These are phyloP conservation scores for Nannizzia gypsea DNA, from an alignment of 2,329 filamentous ascomycete species.

Conservation along the genomic window DNA sequence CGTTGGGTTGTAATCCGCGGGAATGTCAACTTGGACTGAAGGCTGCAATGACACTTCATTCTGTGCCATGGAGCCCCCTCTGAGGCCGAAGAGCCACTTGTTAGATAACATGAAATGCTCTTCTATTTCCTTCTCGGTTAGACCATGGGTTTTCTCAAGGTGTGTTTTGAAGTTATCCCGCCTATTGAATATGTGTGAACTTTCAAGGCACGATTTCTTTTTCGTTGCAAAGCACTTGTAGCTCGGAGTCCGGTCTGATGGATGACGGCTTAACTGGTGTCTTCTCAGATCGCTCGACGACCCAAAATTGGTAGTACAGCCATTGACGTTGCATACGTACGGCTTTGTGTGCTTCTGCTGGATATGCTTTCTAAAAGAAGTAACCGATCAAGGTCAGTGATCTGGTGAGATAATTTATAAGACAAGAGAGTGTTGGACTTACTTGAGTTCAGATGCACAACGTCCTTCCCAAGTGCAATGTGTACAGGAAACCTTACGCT, in stretches of 20 bases:
- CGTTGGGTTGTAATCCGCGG: no score
- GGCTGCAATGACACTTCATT: no score
- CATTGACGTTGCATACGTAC: background rate
- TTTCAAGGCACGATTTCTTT: conserved; percentile 43
- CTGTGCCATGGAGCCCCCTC: background rate
- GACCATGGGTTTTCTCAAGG: conserved; percentile 34
- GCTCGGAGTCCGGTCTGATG: conserved; percentile 38
- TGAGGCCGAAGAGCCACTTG: background rate
- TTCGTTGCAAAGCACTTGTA: conserved; percentile 47
- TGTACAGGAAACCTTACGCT: background rate
- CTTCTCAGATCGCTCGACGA: conserved; percentile 72
- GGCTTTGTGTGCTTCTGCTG: conserved; percentile 19
- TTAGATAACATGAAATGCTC: background rate
- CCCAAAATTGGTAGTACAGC: conserved; percentile 48
- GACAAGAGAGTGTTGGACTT: background rate
- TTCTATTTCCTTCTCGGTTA: background rate
- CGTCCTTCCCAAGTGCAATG: background rate
- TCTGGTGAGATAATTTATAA: background rate
- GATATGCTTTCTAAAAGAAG: conserved; percentile 58
- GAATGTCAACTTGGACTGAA: no score
- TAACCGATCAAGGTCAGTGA: background rate
- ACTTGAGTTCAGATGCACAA: background rate
- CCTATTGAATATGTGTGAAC: conserved; percentile 63
- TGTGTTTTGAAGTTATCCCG: conserved; percentile 81
- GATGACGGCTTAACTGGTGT: conserved; percentile 35